Conservation (phyloP, 2,329 filamentous ascomycete species). For the Sporothrix phasma region DNA sequence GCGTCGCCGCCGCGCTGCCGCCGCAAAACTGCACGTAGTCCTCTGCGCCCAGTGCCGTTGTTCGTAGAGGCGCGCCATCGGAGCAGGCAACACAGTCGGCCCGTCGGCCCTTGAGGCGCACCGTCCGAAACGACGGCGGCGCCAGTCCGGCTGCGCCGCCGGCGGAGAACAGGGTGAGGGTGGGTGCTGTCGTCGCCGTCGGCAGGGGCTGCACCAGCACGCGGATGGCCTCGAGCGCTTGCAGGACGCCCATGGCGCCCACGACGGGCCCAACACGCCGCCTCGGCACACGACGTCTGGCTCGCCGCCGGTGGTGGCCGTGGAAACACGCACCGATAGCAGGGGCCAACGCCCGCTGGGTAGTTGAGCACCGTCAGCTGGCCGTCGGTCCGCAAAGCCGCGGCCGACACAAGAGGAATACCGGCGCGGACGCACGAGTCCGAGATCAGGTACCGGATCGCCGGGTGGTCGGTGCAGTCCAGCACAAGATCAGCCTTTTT, state of each 20-base stretch:
- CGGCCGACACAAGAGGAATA: conserved; percentile 79
- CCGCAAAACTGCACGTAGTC: conserved; percentile 89
- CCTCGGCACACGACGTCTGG: conserved; percentile 81
- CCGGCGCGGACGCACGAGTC: conserved; percentile 73
- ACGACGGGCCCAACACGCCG: conserved; percentile 90
- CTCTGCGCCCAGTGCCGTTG: neutral
- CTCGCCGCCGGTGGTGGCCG: conserved; percentile 74
- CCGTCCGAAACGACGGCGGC: conserved; percentile 51
- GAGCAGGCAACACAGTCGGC: conserved; percentile 70
- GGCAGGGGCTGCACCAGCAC: conserved; percentile 43
- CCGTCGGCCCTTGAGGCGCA: conserved; percentile 62
- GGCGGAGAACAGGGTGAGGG: conserved; percentile 41
- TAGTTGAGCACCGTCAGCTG: conserved; percentile 84
- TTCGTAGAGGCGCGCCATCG: conserved; percentile 42
- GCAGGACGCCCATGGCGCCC: conserved; percentile 83
- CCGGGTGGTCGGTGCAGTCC: conserved; percentile 91
- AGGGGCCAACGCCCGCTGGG: conserved; percentile 69
- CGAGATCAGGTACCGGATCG: conserved; percentile 83
- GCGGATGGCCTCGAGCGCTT: conserved; percentile 83
- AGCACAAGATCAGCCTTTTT: conserved; percentile 48
- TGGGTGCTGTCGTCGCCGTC: conserved; percentile 16
- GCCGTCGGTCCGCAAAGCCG: conserved; percentile 78
- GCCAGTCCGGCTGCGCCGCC: conserved; percentile 26
- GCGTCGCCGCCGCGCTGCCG: conserved; percentile 24
- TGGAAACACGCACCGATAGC: conserved; percentile 89